phyloP scores from a whole-genome alignment of 1,284 basidiomycete genomes.

The Cronartium ribicola region DNA sequence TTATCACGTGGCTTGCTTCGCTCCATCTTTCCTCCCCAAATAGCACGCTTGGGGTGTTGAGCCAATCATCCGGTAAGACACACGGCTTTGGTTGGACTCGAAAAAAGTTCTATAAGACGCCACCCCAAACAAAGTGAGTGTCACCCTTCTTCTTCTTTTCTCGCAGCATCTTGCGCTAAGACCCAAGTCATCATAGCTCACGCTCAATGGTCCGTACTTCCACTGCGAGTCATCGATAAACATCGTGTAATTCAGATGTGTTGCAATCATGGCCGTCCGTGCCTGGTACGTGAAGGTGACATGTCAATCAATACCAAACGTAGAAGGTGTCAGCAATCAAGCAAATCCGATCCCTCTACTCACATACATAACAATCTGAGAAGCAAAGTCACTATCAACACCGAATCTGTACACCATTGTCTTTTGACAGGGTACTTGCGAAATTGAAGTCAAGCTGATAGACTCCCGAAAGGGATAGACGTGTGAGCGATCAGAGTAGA shows the following conservation, averaged over 20 bases:
- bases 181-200: background rate
- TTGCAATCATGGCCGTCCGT: conserved; percentile 1
- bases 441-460: background rate
- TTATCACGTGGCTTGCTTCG: background rate
- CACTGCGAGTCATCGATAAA: background rate
- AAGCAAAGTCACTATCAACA: background rate
- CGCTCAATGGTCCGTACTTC: conserved; percentile 3
- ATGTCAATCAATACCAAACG: background rate
- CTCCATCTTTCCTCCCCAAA: background rate
- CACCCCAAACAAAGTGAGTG: too few species aligned
- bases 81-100: background rate
- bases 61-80: background rate
- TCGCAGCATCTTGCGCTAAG: too few species aligned
- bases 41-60: background rate
- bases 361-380: conserved; percentile 2
- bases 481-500: too few species aligned
- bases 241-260: conserved; percentile 3
- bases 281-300: background rate
- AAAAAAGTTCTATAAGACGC: background rate
- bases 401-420: background rate
- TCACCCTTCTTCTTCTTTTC: too few species aligned
- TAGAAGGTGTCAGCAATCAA: too few species aligned
- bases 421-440: background rate
- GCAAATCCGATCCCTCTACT: background rate
- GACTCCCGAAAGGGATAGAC: background rate